Evolutionary conservation across 2,329 filamentous ascomycete species (phyloP).

Genomic region (Ophiosphaerella narmari): DNA sequence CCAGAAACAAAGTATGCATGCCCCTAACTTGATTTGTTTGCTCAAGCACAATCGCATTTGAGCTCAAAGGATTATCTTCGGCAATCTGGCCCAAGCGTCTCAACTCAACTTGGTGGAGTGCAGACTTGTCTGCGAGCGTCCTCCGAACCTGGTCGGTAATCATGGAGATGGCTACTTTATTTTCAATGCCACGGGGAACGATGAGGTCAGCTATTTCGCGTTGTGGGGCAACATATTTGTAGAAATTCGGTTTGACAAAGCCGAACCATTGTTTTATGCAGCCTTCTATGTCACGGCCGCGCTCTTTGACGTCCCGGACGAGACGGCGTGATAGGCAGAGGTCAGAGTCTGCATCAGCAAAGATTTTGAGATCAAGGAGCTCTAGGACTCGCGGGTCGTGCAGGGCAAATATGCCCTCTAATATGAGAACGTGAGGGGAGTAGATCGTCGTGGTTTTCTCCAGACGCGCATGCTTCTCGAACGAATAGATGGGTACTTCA

Average conservation of each 20-base stretch:
- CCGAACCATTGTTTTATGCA: slow-evolving; percentile 98
- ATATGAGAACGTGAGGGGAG: slow-evolving; percentile 90
- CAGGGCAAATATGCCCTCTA: slow-evolving; percentile 95
- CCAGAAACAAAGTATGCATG: slow-evolving; percentile 89
- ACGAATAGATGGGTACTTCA: slow-evolving; percentile 94
- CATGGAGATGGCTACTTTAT: slow-evolving; percentile 92
- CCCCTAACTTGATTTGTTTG: slow-evolving; percentile 80
- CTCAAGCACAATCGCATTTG: slow-evolving; percentile 74
- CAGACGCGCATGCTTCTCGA: slow-evolving; percentile 83
- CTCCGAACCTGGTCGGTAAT: slow-evolving; percentile 91
- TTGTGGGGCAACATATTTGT: slow-evolving; percentile 91
- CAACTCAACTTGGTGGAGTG: slow-evolving; percentile 78
- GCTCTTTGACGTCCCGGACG: slow-evolving; percentile 83
- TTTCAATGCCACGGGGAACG: slow-evolving; percentile 91
- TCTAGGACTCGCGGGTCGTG: slow-evolving; percentile 86
- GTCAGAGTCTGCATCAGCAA: slow-evolving; percentile 94
- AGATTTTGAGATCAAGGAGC: slow-evolving; percentile 92
- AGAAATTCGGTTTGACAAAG: slow-evolving; percentile 96
- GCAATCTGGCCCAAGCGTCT: slow-evolving; percentile 74
- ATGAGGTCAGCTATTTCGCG: slow-evolving; percentile 92
- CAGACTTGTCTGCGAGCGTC: slow-evolving; percentile 84
- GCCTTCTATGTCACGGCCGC: slow-evolving; percentile 89
- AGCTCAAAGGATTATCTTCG: slow-evolving; percentile 72
- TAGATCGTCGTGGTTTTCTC: slow-evolving; percentile 86
- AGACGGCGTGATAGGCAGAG: slow-evolving; percentile 76